Evolutionary conservation across 345 rosid genomes (phyloP), one percentile per base, ranked within the genome.

Genomic region (Dipteronia dyeriana): DNA sequence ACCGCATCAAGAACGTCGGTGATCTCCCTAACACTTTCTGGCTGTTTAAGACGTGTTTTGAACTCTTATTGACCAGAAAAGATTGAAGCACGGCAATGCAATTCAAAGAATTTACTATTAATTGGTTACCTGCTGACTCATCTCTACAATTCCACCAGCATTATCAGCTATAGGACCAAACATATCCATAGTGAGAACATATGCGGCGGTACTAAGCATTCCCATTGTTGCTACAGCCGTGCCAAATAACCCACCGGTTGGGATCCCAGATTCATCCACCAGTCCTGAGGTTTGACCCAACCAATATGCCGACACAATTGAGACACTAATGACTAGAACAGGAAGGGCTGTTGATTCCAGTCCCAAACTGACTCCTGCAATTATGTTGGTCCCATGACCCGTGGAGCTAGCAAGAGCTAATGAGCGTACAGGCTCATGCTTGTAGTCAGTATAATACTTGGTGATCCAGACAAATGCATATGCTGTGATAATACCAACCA

Each of bases 71-170:
- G 47, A 38, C 65, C 65, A 20, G 41, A 39, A 63, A 74, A 53
- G 26, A 71, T 20, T 9, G 16, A 77, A 57, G 70, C n/a, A 67
- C 53, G 13, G 45, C 56, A 76, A 39, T 17, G 71, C 17, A 66
- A 67, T 26, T 49, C 41, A 65, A 63, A 75, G 45, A 43, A 65
- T 23, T 60, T 73, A 68, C 23, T 38, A 75, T 19, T 26, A 65
- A 72, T 78, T 22, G 47, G 17, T 86, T 86, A 96, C 99, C 97
- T 96, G 99, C 83, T 94, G 97, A 86, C 97, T 94, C 99, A 96
- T 96, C 93, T 96, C 99, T n/a, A 96, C 99, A 82, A 96, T 94
- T 72, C 99, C 99, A 85, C 99, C 98, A 84, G 98, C 99, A 82
- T 96, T 96, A 87, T 96, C 99, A 78, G 99, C 99, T 82, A 96